These are phyloP conservation scores for Cyphellophora europaea DNA, from an alignment of 2,329 filamentous ascomycete genomes.

Conservation along the genomic window DNA sequence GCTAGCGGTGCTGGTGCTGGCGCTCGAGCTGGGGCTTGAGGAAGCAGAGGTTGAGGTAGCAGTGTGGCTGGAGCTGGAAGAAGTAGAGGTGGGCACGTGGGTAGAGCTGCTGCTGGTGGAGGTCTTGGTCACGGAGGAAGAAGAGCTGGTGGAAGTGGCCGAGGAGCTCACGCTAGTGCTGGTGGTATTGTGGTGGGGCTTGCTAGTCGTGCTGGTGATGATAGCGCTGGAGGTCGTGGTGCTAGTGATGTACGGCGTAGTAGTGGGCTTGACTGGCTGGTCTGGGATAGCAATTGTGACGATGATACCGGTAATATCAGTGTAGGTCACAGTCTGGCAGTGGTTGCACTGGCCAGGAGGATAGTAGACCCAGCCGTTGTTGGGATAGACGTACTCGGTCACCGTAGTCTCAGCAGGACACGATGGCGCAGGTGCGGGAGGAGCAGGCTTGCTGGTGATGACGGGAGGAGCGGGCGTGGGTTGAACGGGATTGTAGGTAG, in stretches of 20 bases:
- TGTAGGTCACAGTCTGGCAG: slow-evolving; percentile 22
- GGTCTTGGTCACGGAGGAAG: slow-evolving; percentile 1
- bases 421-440: slow-evolving; percentile 3
- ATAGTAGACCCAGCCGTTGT: slow-evolving; percentile 2
- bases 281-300: slow-evolving; percentile 22
- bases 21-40: not conserved
- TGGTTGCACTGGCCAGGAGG: slow-evolving; percentile 11
- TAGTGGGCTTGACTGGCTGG: slow-evolving; percentile 5
- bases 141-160: not conserved
- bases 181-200: slow-evolving; percentile 3
- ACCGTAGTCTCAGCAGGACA: slow-evolving; percentile 5
- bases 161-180: slow-evolving; percentile 3
- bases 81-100: not conserved
- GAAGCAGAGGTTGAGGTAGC: not conserved
- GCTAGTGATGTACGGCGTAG: not conserved
- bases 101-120: slow-evolving; percentile 3
- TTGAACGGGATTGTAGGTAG: slow-evolving; percentile 7
- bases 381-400: slow-evolving; percentile 5
- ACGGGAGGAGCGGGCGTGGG: slow-evolving; percentile 3
- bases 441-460: slow-evolving; percentile 7
- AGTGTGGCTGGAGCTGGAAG: not conserved
- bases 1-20: not conserved
- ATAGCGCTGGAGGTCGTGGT: slow-evolving; percentile 3
- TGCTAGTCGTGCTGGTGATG: slow-evolving; percentile 3
- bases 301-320: slow-evolving; percentile 18